Conservation (phyloP, 257 asterid genomes). For the Rauvolfia tetraphylla region DNA sequence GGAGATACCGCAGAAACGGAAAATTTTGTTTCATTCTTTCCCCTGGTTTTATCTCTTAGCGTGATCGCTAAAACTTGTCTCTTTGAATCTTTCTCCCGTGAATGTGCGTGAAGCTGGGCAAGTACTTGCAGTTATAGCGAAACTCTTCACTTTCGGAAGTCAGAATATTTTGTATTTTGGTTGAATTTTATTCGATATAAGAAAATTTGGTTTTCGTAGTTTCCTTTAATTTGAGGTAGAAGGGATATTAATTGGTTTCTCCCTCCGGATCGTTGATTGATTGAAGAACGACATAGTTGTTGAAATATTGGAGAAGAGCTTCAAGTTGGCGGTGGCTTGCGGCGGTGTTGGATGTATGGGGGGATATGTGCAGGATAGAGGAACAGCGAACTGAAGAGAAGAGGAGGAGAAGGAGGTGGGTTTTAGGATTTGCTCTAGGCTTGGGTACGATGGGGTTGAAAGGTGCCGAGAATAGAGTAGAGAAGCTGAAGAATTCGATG, state of each 20-base stretch:
- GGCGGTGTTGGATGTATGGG: slow-evolving; percentile 23
- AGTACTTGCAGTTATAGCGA: no score
- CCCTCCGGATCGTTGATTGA: slow-evolving; percentile 12
- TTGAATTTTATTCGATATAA: slow-evolving; percentile 3
- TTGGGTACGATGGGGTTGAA: slow-evolving; percentile 56
- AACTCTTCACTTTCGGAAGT: background rate
- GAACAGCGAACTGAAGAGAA: slow-evolving; percentile 36
- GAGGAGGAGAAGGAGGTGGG: slow-evolving; percentile 48
- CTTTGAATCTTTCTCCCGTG: background rate
- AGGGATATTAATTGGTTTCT: background rate
- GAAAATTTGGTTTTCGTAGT: background rate
- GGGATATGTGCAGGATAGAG: slow-evolving; percentile 57
- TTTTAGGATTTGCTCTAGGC: slow-evolving; percentile 15
- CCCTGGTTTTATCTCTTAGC: background rate
- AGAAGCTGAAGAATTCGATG: slow-evolving; percentile 64
- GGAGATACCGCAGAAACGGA: background rate
- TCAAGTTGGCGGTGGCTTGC: background rate
- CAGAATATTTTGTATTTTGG: background rate
- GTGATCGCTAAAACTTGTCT: slow-evolving; percentile 18
- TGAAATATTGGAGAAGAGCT: slow-evolving; percentile 10
- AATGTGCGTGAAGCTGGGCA: slow-evolving; percentile 7
- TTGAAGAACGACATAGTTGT: background rate
- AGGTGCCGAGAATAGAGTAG: slow-evolving; percentile 57
- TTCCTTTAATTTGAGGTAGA: background rate
- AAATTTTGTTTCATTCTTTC: slow-evolving; percentile 2